These are phyloP conservation scores for Colletotrichum limetticola DNA, from an alignment of 2,329 filamentous ascomycete species.

Conservation along the genomic window DNA sequence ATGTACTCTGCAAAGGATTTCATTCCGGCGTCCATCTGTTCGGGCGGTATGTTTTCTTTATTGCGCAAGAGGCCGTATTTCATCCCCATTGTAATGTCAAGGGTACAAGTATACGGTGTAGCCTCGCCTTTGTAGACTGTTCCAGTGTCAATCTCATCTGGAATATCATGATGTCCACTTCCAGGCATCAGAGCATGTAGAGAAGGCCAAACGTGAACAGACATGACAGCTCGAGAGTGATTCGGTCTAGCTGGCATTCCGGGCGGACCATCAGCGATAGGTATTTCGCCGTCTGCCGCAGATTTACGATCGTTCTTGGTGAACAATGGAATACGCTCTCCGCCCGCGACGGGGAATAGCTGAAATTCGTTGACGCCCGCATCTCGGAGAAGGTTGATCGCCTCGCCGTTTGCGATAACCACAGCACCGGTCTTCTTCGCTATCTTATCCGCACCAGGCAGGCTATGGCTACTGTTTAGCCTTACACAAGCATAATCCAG, in stretches of 20 bases:
- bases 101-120: neutral
- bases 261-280: neutral
- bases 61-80: neutral
- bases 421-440: conserved; percentile 39
- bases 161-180: neutral
- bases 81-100: neutral
- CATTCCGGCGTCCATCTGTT: neutral
- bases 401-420: conserved; percentile 40
- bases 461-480: neutral
- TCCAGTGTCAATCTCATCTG: neutral
- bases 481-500: neutral
- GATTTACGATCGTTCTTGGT: conserved; percentile 11
- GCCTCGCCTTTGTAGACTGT: neutral
- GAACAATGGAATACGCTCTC: conserved; percentile 40
- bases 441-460: conserved; percentile 40
- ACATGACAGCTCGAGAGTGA: conserved; percentile 17
- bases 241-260: neutral
- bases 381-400: conserved; percentile 37
- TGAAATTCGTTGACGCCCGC: conserved; percentile 40
- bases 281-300: neutral
- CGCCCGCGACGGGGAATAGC: conserved; percentile 38
- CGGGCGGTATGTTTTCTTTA: neutral
- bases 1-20: neutral
- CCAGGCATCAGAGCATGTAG: conserved; percentile 39
- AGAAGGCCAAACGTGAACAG: conserved; percentile 39